These are phyloP conservation scores for Pleurotus sapidus DNA, from an alignment of 768 basidiomycete genomes.

Conservation along the genomic window DNA sequence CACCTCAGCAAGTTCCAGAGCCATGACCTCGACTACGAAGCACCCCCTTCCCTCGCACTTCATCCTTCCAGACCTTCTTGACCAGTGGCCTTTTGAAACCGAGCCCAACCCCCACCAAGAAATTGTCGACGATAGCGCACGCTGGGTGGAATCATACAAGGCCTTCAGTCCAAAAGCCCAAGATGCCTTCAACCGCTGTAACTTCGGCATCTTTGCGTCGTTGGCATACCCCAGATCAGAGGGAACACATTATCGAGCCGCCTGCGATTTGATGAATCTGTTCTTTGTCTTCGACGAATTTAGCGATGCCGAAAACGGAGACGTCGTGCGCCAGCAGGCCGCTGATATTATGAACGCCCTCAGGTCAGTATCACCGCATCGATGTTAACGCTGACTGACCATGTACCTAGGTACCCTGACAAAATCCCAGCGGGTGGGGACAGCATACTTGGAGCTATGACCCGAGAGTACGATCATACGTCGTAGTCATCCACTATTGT, in stretches of 20 bases:
- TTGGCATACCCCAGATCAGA: conserved; percentile 30
- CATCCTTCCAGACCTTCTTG: conserved; percentile 7
- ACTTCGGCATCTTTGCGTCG: conserved; percentile 40
- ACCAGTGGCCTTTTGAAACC: conserved; percentile 6
- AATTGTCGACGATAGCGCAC: neutral
- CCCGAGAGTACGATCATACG: conserved; percentile 31
- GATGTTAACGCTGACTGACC: no score
- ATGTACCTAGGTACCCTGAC: conserved; percentile 18
- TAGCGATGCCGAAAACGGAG: conserved; percentile 35
- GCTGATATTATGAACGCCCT: conserved; percentile 39
- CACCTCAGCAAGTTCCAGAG: neutral
- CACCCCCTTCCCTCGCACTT: conserved; percentile 1
- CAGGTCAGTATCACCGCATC: conserved; percentile 12
- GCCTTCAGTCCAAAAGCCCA: conserved; percentile 32
- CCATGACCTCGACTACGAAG: conserved; percentile 2
- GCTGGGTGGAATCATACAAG: conserved; percentile 34
- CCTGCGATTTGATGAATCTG: conserved; percentile 50
- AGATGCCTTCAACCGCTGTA: conserved; percentile 36
- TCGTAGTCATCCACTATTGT: neutral
- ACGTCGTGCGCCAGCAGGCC: conserved; percentile 25
- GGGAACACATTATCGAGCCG: conserved; percentile 25
- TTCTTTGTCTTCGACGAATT: conserved; percentile 51
- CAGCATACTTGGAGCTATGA: conserved; percentile 35
- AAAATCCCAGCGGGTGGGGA: conserved; percentile 31
- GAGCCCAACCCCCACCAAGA: conserved; percentile 6